Evolutionary conservation across 2,329 filamentous ascomycete genomes (phyloP), one percentile per base, ranked within the genome.

Genomic region (Teratosphaeriaceae sp.): DNA sequence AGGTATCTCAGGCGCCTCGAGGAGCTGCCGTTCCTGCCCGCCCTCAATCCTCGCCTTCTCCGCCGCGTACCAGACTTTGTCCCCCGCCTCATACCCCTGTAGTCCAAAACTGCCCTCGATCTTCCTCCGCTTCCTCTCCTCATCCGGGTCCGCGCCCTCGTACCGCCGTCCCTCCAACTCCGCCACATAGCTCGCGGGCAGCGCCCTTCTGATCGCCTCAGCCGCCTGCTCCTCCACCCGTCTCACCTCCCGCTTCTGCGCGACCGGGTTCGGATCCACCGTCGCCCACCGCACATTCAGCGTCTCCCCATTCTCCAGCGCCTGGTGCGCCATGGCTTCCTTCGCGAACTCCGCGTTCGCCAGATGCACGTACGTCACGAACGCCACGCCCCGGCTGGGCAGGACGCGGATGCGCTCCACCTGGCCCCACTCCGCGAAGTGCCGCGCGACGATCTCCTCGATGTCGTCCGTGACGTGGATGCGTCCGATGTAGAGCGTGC

Each of bases 261-360:
- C 88, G 72, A 92, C 82, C 0, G 92, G 92, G 55, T 98, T 98
- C 1, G 92, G 92, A 61, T 98, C 92, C 5, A 88, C 85, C 0
- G 92, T 98, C 31, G 92, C 92, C 92, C 92, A 98, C 50, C 94
- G 78, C 37, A 98, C 89, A 64, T 98, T 98, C 20, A 98, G 70
- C 18, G 96, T 82, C 67, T 98, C 92, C 49, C 80, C 83, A 64
- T 97, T 84, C 58, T 98, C 92, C 21, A 98, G 72, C 1, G 81
- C 80, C 67, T 98, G 92, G 61, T 96, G 88, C 4, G 88, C 86
- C 90, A 98, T 97, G 1, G 92, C 86, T 47, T 65, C 63, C 43
- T 64, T 90, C 3, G 88, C 88, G 56, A 95, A 95, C 61, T 94
- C 84, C 2, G 85, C 83, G 56, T 92, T 94, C 31, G 85, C 82